These are phyloP conservation scores for Rhizopogon rudus DNA, from an alignment of 768 basidiomycete genomes.

Conservation along the genomic window DNA sequence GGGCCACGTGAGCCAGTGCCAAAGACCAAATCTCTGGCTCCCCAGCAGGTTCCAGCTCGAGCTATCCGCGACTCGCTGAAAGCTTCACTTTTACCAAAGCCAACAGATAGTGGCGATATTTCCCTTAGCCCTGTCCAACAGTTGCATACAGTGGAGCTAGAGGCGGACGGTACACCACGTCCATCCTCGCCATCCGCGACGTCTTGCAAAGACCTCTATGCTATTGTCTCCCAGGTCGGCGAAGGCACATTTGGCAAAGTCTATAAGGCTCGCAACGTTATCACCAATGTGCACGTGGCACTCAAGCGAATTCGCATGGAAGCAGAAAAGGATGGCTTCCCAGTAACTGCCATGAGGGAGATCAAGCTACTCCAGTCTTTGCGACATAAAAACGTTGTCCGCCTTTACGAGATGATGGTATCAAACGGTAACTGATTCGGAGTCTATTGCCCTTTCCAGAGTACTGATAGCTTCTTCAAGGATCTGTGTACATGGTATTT, in stretches of 20 bases:
- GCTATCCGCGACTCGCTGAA: constrained; percentile 15
- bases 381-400: constrained; percentile 84
- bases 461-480: constrained; percentile 36
- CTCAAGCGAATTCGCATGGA: constrained; percentile 98
- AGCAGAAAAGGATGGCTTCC: constrained; percentile 94
- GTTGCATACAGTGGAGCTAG: constrained; percentile 16
- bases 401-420: constrained; percentile 97
- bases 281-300: constrained; percentile 76
- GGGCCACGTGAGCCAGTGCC: constrained; percentile 4
- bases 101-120: constrained; percentile 14
- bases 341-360: constrained; percentile 98
- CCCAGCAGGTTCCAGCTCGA: constrained; percentile 8
- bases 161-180: constrained; percentile 20
- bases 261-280: constrained; percentile 86
- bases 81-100: constrained; percentile 18
- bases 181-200: constrained; percentile 22
- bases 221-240: constrained; percentile 89
- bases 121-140: constrained; percentile 15
- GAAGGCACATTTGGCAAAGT: constrained; percentile 99
- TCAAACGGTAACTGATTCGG: constrained; percentile 65
- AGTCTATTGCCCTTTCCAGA: not conserved
- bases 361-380: constrained; percentile 95
- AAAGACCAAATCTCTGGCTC: constrained; percentile 8
- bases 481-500: constrained; percentile 97
- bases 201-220: constrained; percentile 60